Conservation (phyloP, 2,329 filamentous ascomycete genomes). For the Microcyclosporella mali region DNA sequence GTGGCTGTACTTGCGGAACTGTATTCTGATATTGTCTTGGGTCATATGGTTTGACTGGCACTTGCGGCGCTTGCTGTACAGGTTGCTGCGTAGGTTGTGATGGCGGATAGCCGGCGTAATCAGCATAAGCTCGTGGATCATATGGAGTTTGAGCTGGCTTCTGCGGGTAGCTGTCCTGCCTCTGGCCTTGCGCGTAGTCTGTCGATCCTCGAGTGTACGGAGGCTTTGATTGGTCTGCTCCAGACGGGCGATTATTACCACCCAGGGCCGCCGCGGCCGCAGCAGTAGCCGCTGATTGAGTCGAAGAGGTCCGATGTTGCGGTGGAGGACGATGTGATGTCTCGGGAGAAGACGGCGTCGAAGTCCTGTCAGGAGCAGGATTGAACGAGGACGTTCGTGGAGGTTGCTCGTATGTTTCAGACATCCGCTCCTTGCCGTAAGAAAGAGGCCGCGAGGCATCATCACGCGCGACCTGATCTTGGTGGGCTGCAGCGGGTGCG, state of each 20-base stretch:
- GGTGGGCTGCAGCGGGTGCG: conserved; percentile 26
- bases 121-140: conserved; percentile 70
- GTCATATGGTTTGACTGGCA: conserved; percentile 50
- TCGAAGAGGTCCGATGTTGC: conserved; percentile 45
- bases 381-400: conserved; percentile 37
- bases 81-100: conserved; percentile 38
- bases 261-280: conserved; percentile 39
- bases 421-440: conserved; percentile 42
- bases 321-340: conserved; percentile 40
- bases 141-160: conserved; percentile 52
- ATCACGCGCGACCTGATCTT: conserved; percentile 32
- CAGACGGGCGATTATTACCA: conserved; percentile 38
- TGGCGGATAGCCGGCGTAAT: conserved; percentile 27
- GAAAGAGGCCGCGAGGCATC: conserved; percentile 33
- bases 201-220: conserved; percentile 41
- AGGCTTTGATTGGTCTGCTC: conserved; percentile 35
- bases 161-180: conserved; percentile 23
- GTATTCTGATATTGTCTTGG: conserved; percentile 45
- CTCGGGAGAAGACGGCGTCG: conserved; percentile 42
- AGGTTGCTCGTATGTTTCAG: conserved; percentile 33
- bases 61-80: conserved; percentile 46
- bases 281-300: conserved; percentile 42
- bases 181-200: conserved; percentile 29
- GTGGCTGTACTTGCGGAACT: conserved; percentile 37
- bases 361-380: conserved; percentile 27